Conservation (phyloP, 2,329 filamentous ascomycete species). For the Colletotrichum spinosum region DNA sequence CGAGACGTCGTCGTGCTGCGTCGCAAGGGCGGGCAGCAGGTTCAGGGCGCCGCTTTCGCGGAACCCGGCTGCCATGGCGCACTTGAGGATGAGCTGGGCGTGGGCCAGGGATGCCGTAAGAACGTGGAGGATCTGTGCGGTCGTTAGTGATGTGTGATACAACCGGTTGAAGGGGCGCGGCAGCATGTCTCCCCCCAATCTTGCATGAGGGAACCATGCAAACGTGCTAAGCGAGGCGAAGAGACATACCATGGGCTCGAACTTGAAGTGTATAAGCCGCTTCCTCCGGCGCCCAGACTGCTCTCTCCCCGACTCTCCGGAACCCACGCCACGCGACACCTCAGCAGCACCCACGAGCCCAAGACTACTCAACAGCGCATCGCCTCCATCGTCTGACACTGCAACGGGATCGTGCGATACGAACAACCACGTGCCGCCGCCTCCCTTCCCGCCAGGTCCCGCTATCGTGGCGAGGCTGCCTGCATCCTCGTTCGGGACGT, state of each 20-base stretch:
- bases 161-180: too few species aligned
- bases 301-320: constrained; percentile 25
- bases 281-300: constrained; percentile 45
- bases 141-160: constrained; percentile 1
- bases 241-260: constrained; percentile 87
- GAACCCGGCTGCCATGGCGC: constrained; percentile 85
- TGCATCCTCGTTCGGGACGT: constrained; percentile 25
- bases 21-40: constrained; percentile 52
- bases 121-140: constrained; percentile 83
- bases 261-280: constrained; percentile 84
- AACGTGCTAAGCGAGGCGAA: constrained; percentile 2
- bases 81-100: constrained; percentile 80
- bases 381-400: constrained; percentile 39
- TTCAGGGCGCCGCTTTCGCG: constrained; percentile 89
- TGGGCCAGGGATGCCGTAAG: constrained; percentile 80
- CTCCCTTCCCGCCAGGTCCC: constrained; percentile 85
- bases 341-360: constrained; percentile 49
- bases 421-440: constrained; percentile 85
- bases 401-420: constrained; percentile 83
- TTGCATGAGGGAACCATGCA: not conserved
- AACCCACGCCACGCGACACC: not conserved
- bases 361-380: constrained; percentile 46
- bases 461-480: constrained; percentile 53
- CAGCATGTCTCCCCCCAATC: too few species aligned
- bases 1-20: constrained; percentile 45